Evolutionary conservation across 495 filamentous ascomycete species (phyloP).

Genomic region (Sabuloglossum arenarium): DNA sequence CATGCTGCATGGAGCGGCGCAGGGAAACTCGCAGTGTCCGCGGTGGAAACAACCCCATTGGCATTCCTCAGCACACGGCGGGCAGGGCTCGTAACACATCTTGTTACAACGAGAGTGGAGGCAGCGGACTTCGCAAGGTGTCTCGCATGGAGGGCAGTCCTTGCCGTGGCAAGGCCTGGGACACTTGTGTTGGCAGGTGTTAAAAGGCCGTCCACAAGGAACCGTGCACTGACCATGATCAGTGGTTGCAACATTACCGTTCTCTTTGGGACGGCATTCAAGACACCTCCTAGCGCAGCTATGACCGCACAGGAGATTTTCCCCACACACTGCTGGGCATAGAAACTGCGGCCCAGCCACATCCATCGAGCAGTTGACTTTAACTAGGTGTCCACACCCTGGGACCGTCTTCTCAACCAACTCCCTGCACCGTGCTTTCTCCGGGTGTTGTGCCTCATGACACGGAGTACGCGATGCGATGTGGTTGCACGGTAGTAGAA

Average conservation of each 20-base stretch:
- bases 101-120: constrained; percentile 37
- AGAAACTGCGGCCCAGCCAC: constrained; percentile 15
- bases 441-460: constrained; percentile 24
- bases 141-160: constrained; percentile 31
- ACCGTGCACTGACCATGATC: constrained; percentile 30
- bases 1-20: constrained; percentile 36
- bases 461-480: constrained; percentile 25
- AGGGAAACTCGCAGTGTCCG: constrained; percentile 38
- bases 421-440: constrained; percentile 14
- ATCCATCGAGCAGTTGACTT: constrained; percentile 28
- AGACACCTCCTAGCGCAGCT: constrained; percentile 30
- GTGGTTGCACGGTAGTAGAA: constrained; percentile 41
- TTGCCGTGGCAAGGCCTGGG: constrained; percentile 28
- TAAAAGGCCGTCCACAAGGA: constrained; percentile 30
- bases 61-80: constrained; percentile 41
- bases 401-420: constrained; percentile 24
- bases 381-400: constrained; percentile 31
- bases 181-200: constrained; percentile 39
- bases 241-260: constrained; percentile 10
- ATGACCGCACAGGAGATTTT: constrained; percentile 36
- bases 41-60: constrained; percentile 34
- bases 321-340: constrained; percentile 28
- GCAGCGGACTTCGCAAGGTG: constrained; percentile 38
- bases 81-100: constrained; percentile 40
- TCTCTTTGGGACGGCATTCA: constrained; percentile 21